These are phyloP conservation scores for Leishmania major DNA, from an alignment of 208 protist genomes.

Conservation along the genomic window DNA sequence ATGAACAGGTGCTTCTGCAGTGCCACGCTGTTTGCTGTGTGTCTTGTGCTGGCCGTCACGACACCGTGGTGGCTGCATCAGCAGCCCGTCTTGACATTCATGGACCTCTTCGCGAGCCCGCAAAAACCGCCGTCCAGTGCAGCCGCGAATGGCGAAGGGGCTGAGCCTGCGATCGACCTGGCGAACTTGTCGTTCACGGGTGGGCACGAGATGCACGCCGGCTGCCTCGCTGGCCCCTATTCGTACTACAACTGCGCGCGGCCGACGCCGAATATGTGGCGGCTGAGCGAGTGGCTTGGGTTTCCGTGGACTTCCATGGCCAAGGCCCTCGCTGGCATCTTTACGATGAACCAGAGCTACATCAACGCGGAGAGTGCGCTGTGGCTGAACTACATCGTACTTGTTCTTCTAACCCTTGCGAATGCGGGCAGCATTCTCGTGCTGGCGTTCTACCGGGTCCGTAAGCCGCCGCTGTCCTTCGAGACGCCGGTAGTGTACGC, in stretches of 20 bases:
- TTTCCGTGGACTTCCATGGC: slow-evolving; percentile 34
- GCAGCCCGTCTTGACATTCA: slow-evolving; percentile 31
- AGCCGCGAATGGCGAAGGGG: background rate
- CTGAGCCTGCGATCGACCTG: background rate
- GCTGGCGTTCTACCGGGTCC: slow-evolving; percentile 41
- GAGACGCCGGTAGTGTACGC: slow-evolving; percentile 31
- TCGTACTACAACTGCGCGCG: slow-evolving; percentile 29
- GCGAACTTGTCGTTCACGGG: slow-evolving; percentile 35
- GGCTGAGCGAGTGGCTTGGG: slow-evolving; percentile 41
- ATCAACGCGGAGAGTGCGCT: slow-evolving; percentile 24
- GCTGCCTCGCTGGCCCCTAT: slow-evolving; percentile 19
- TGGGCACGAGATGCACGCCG: slow-evolving; percentile 21
- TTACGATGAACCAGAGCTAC: slow-evolving; percentile 11
- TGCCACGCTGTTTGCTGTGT: slow-evolving; percentile 13
- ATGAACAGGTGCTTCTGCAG: slow-evolving; percentile 30
- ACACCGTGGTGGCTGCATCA: slow-evolving; percentile 36
- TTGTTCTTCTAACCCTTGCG: slow-evolving; percentile 22
- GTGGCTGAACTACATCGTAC: slow-evolving; percentile 40
- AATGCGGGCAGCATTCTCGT: slow-evolving; percentile 29
- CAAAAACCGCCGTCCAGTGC: background rate
- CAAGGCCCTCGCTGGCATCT: slow-evolving; percentile 19
- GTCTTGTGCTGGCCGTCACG: slow-evolving; percentile 23
- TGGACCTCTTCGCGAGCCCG: slow-evolving; percentile 37
- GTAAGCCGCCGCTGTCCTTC: slow-evolving; percentile 40
- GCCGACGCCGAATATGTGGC: slow-evolving; percentile 38